Conservation (phyloP, 2,329 filamentous ascomycete genomes). For the Lojkania enalia region DNA sequence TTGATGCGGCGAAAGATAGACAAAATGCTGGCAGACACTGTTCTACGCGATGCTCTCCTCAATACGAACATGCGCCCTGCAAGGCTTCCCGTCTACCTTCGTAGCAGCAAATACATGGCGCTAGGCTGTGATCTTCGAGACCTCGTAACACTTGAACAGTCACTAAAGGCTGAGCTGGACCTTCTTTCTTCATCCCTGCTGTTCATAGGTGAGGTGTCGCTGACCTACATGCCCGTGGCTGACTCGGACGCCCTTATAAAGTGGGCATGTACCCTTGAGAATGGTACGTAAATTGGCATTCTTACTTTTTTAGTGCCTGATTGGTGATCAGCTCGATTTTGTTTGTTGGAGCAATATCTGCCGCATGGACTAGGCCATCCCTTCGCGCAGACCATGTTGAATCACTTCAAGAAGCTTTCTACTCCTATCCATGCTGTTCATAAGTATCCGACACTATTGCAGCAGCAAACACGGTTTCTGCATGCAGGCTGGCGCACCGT, state of each 20-base stretch:
- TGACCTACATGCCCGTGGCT: slow-evolving; percentile 82
- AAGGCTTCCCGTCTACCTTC: slow-evolving; percentile 32
- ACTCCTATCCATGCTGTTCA: slow-evolving; percentile 76
- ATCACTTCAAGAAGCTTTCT: slow-evolving; percentile 78
- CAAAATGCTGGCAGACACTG: slow-evolving; percentile 61
- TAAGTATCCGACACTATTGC: slow-evolving; percentile 66
- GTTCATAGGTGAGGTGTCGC: slow-evolving; percentile 86
- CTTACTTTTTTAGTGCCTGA: background rate
- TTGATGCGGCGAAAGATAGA: slow-evolving; percentile 74
- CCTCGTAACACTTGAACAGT: slow-evolving; percentile 61
- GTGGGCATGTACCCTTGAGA: slow-evolving; percentile 73
- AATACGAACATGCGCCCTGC: slow-evolving; percentile 30
- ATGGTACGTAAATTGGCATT: slow-evolving; percentile 56
- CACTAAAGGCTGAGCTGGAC: slow-evolving; percentile 63
- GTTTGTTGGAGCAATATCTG: slow-evolving; percentile 82
- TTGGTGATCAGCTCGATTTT: slow-evolving; percentile 68
- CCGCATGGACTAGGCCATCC: slow-evolving; percentile 78
- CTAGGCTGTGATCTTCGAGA: slow-evolving; percentile 81
- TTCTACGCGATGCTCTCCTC: slow-evolving; percentile 46
- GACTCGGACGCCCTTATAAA: slow-evolving; percentile 73
- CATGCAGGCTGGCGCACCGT: slow-evolving; percentile 68
- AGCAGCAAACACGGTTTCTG: slow-evolving; percentile 70
- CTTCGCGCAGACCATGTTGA: slow-evolving; percentile 84
- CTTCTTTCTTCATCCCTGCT: slow-evolving; percentile 65
- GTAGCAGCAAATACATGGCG: slow-evolving; percentile 72